Base-by-base conservation (phyloP, 805 yeast species). In the Candida insectalens region DNA sequence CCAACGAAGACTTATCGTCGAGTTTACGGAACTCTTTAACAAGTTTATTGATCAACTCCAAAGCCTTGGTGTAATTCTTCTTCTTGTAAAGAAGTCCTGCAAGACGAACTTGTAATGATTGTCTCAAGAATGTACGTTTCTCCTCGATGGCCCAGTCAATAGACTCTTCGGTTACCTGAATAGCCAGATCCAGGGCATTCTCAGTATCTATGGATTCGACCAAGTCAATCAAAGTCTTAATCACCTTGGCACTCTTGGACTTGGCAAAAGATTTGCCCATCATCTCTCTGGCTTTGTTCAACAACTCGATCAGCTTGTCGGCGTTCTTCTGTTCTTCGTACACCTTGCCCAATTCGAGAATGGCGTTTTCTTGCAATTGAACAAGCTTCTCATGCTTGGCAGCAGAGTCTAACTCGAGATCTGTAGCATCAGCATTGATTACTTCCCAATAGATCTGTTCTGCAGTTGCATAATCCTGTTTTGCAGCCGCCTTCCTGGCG, bases 1-100 rank as follows among this genome's bases (percentile, higher is more conserved):
- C 95, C 35, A 92, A 71, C 21, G 95, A 84, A 34, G 92, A 79
- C 59, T 92, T 92, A 60, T 92, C 99, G 57, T 92, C 99, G 44
- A 92, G 68, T 53, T 84, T 82, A 62, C 89, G 92, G 57, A 89
- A 84, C 57, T 92, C 96, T 43, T 69, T 68, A 45, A 89, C 67
- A 46, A 92, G 67, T 12, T 68, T 68, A 40, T 77, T 74, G 42
- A 88, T 82, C 40, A 87, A 71, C 32, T 71, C 65, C 31, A 92
- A 62, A 4, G 96, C 78, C 30, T 75, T 82, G 41, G 74, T 74
- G 58, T 74, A 83, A 16, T 65, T 62, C 35, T 61, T 62, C 51
- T 77, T 78, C 38, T 74, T 70, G 51, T 77, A 82, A 48, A 79
- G 77, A 45, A 84, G 66, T 5, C 80, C 74, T 4, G 95, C 78